phyloP scores from a whole-genome alignment of 306 rosid species.

The Vachellia pachyceras region DNA sequence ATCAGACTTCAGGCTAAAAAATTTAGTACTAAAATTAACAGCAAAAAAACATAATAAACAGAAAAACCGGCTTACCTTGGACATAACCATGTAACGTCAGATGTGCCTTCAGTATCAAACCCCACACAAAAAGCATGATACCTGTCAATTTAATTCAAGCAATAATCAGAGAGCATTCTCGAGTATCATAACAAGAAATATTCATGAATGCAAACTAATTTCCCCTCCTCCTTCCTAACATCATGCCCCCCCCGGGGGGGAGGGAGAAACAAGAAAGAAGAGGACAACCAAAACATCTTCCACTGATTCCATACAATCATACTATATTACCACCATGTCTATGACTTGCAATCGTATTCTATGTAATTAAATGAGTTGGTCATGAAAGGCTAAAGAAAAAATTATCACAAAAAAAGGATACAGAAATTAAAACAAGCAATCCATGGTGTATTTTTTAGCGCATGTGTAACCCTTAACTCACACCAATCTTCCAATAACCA shows the following conservation, averaged over 20 bases:
- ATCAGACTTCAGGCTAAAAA: conserved; percentile 22
- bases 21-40: background rate
- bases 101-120: conserved; percentile 82
- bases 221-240: background rate
- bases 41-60: conserved; percentile 17
- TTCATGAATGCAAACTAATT: conserved; percentile 31
- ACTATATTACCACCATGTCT: background rate
- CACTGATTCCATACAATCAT: background rate
- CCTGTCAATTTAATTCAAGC: conserved; percentile 59
- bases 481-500: background rate
- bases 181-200: conserved; percentile 17
- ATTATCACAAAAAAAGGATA: too few relatives aligned
- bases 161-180: conserved; percentile 38
- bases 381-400: background rate
- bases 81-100: conserved; percentile 93
- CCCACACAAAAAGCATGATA: conserved; percentile 99
- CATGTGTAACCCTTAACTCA: background rate
- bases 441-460: background rate
- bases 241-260: background rate
- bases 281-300: background rate
- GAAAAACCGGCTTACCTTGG: conserved; percentile 68
- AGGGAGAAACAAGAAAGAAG: background rate
- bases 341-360: conserved; percentile 21
- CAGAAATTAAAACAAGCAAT: background rate
- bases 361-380: background rate